Conservation (phyloP, 2,329 filamentous ascomycete species). For the Diaporthe humulicola region DNA sequence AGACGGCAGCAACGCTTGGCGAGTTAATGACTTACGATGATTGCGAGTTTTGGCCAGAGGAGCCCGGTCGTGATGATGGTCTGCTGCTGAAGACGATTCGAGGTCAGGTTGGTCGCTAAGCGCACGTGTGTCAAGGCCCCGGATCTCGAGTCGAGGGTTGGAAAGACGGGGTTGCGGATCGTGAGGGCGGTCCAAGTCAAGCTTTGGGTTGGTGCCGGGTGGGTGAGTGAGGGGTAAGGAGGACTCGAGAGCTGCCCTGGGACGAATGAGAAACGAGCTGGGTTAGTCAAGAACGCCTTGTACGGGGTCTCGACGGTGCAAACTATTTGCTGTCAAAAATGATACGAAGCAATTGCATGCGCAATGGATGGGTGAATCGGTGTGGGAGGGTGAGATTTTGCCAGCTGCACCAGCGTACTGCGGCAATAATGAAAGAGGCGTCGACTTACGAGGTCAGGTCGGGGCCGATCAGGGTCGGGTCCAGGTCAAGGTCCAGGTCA, state of each 20-base stretch:
- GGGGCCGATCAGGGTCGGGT: constrained; percentile 24
- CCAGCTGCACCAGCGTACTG: constrained; percentile 26
- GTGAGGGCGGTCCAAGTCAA: constrained; percentile 27
- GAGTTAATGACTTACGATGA: constrained; percentile 8
- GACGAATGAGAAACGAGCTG: constrained; percentile 22
- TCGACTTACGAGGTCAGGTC: constrained; percentile 22
- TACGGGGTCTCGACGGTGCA: constrained; percentile 9
- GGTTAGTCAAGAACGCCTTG: constrained; percentile 3
- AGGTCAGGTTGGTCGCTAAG: not conserved
- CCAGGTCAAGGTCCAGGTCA: constrained; percentile 24
- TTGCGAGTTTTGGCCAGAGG: not conserved
- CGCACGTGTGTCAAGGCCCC: constrained; percentile 8
- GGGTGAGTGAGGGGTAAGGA: constrained; percentile 35
- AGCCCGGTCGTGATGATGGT: not conserved
- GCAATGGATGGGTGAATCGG: constrained; percentile 6
- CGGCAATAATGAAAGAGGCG: constrained; percentile 21
- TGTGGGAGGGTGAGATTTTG: constrained; percentile 25
- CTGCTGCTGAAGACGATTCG: not conserved
- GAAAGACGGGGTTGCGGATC: constrained; percentile 22
- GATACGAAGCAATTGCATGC: constrained; percentile 11
- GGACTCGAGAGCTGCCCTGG: constrained; percentile 30
- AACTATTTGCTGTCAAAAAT: constrained; percentile 32
- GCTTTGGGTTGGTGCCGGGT: constrained; percentile 29
- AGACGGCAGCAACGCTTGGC: not conserved
- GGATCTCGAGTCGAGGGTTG: constrained; percentile 11